phyloP scores from a whole-genome alignment of 495 filamentous ascomycete genomes.

The Penicillium subrubescens region DNA sequence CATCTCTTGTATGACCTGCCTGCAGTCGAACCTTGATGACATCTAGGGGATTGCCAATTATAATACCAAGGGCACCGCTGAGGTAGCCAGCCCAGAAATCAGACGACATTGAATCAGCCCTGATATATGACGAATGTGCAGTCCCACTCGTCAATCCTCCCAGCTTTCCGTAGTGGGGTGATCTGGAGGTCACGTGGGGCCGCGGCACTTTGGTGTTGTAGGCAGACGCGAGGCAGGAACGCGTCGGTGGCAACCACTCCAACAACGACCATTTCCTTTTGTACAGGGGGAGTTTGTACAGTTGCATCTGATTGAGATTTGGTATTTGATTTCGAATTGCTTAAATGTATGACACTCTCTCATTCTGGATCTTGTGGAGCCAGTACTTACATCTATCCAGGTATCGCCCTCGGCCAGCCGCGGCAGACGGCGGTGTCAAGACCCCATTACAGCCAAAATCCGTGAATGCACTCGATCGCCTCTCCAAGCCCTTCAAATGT shows the following conservation, averaged over 20 bases:
- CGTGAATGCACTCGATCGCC: conserved; percentile 64
- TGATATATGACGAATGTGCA: conserved; percentile 1
- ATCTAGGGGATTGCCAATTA: conserved; percentile 87
- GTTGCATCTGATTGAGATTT: background rate
- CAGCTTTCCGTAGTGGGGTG: conserved; percentile 17
- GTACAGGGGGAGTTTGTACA: conserved; percentile 14
- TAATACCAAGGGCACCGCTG: conserved; percentile 77
- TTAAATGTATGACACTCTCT: conserved; percentile 21
- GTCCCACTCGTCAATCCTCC: conserved; percentile 13
- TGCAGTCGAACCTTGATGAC: conserved; percentile 83
- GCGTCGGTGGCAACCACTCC: conserved; percentile 23
- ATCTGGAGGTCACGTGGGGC: conserved; percentile 32
- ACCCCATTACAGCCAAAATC: conserved; percentile 41
- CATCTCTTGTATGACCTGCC: conserved; percentile 47
- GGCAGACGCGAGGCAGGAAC: conserved; percentile 29
- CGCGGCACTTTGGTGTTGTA: conserved; percentile 45
- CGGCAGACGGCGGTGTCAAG: conserved; percentile 35
- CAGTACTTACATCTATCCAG: conserved; percentile 27
- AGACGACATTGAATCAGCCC: conserved; percentile 59
- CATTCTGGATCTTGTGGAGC: background rate
- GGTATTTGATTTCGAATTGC: background rate
- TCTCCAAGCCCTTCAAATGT: conserved; percentile 90
- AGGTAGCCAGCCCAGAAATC: conserved; percentile 90
- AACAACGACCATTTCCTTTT: conserved; percentile 2
- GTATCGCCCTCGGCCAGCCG: conserved; percentile 46